These are phyloP conservation scores for Solanum pennellii DNA, from an alignment of 257 asterid genomes.

Conservation along the genomic window DNA sequence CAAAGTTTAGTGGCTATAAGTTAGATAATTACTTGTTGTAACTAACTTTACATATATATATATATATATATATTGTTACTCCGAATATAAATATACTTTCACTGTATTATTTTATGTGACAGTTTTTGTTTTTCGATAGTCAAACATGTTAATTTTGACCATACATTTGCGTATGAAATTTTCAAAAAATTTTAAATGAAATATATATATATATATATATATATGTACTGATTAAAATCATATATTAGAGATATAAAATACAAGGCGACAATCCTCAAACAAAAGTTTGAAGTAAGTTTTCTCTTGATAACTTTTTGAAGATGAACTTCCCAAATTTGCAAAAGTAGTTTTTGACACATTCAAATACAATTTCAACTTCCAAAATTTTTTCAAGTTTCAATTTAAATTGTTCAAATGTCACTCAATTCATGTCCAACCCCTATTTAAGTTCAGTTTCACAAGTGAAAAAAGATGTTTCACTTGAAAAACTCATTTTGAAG, in stretches of 20 bases:
- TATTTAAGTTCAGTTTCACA: background rate
- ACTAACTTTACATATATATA: no score
- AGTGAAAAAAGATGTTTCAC: background rate
- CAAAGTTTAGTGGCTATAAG: no score
- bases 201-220: no score
- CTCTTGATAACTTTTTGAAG: background rate
- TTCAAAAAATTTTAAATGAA: no score
- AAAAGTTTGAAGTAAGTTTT: background rate
- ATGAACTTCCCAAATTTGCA: background rate
- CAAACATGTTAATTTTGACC: no score
- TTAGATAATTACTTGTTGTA: no score
- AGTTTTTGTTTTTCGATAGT: no score
- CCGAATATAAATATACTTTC: no score
- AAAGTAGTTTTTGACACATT: background rate
- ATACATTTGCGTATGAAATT: no score
- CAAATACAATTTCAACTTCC: background rate
- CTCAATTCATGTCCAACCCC: background rate
- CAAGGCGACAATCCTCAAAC: background rate
- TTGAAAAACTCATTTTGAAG: background rate
- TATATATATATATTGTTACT: no score
- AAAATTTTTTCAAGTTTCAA: background rate
- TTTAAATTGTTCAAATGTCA: background rate
- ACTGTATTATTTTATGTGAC: no score
- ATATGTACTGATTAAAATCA: no score
- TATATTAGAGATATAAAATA: background rate